A percentile compares a stretch with the other conserved stretches of the same genome.
These are phyloP conservation scores for Heterobasidion irregulare DNA, from an alignment of 1,284 basidiomycete genomes.

Conservation along the genomic window DNA sequence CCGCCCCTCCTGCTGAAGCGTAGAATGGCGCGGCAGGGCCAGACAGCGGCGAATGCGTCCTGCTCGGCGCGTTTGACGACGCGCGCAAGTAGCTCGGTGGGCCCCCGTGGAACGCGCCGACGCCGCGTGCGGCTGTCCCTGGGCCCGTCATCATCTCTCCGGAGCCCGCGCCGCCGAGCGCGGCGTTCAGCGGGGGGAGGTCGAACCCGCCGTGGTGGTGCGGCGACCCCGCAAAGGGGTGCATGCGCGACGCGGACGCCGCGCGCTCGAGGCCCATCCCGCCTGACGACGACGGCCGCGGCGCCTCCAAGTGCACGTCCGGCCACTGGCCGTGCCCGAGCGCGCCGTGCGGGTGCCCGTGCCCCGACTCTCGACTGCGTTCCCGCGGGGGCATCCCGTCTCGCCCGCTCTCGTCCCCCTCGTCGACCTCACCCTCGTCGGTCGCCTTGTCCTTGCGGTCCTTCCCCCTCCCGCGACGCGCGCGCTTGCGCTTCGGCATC, in stretches of 20 bases:
- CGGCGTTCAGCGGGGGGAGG: conserved; percentile 47
- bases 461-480: conserved; percentile 29
- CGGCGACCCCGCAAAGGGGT: conserved; percentile 12
- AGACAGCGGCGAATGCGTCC: conserved; percentile 58
- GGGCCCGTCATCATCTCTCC: conserved; percentile 14
- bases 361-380: not conserved
- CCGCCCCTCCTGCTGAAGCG: not conserved
- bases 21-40: conserved; percentile 12
- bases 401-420: conserved; percentile 11
- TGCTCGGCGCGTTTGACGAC: conserved; percentile 41
- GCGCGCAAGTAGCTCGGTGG: conserved; percentile 49
- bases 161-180: conserved; percentile 24
- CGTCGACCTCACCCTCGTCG: conserved; percentile 15
- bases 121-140: conserved; percentile 22
- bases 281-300: conserved; percentile 15
- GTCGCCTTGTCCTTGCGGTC: conserved; percentile 20
- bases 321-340: conserved; percentile 16
- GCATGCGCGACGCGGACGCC: not conserved
- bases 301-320: conserved; percentile 21
- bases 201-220: conserved; percentile 42
- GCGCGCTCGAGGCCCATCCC: not conserved
- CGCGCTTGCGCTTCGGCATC: conserved; percentile 45
- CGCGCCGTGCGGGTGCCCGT: conserved; percentile 33
- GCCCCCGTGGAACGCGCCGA: conserved; percentile 14
- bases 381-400: conserved; percentile 17